Conservation (phyloP, 1,284 basidiomycete species). For the Ganoderma multipileum region DNA sequence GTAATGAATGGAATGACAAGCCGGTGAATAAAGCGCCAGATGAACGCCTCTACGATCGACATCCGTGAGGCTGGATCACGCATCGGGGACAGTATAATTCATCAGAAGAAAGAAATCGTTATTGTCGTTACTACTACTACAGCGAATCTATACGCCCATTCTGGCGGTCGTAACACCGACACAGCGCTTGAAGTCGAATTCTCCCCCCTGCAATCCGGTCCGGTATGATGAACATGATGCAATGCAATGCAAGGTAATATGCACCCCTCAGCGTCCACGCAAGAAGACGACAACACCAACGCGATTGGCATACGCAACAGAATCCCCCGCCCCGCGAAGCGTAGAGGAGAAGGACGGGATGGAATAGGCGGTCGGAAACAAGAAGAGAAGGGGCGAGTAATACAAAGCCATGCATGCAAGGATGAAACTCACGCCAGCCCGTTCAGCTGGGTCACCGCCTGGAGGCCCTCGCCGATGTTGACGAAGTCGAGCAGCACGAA, state of each 20-base stretch:
- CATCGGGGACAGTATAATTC: neutral
- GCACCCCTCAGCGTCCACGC: neutral
- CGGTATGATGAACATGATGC: neutral
- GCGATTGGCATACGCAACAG: neutral
- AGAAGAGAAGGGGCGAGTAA: neutral
- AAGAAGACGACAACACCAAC: neutral
- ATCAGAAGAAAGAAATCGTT: neutral
- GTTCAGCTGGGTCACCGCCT: conserved; percentile 52
- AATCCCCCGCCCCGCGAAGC: neutral
- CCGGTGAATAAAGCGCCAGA: no score
- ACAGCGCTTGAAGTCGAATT: neutral
- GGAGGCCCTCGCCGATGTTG: conserved; percentile 50
- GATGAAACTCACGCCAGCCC: conserved; percentile 41
- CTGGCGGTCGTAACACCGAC: conserved; percentile 12
- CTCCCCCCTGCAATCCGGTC: neutral
- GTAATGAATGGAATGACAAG: no score
- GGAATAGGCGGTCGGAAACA: neutral
- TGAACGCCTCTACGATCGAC: no score
- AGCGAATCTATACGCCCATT: conserved; percentile 1
- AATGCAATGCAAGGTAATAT: no score
- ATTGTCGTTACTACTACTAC: conserved; percentile 15
- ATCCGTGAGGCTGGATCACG: no score
- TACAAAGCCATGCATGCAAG: neutral
- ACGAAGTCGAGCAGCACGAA: conserved; percentile 61
- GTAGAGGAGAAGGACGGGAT: neutral